Evolutionary conservation across 108 stramenopile genomes (phyloP).

Genomic region (Skeletonema grethae): DNA sequence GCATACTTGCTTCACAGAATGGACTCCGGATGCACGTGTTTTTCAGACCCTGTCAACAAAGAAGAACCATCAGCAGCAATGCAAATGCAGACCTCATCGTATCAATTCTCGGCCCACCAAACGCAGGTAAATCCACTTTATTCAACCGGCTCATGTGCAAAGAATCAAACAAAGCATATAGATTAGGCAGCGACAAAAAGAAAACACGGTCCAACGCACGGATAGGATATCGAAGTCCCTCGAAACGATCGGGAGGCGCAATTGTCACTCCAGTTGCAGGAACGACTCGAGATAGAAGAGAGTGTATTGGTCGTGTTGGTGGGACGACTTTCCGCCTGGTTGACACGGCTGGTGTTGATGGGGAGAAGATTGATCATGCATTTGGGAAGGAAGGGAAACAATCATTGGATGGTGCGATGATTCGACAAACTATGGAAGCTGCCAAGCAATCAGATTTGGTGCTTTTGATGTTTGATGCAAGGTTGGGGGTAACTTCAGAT

Average conservation of each 20-base stretch:
- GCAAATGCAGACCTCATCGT: slow-evolving; percentile 51
- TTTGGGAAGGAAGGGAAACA: slow-evolving; percentile 36
- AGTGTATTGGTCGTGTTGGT: slow-evolving; percentile 83
- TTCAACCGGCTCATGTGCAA: slow-evolving; percentile 89
- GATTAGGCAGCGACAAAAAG: slow-evolving; percentile 58
- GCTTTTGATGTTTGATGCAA: slow-evolving; percentile 83
- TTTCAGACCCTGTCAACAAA: neutral
- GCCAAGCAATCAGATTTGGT: slow-evolving; percentile 72
- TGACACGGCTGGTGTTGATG: slow-evolving; percentile 94
- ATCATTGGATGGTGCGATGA: slow-evolving; percentile 70
- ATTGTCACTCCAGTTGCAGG: slow-evolving; percentile 84
- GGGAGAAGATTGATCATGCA: slow-evolving; percentile 70
- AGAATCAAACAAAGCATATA: slow-evolving; percentile 65
- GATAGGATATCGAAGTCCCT: slow-evolving; percentile 49
- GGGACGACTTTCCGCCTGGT: slow-evolving; percentile 78
- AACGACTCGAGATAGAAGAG: slow-evolving; percentile 89
- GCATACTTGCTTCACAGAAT: neutral
- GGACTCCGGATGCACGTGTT: neutral
- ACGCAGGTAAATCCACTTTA: slow-evolving; percentile 90
- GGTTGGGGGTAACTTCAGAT: slow-evolving; percentile 70
- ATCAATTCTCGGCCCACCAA: slow-evolving; percentile 87
- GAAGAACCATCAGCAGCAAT: slow-evolving; percentile 28
- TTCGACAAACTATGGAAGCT: slow-evolving; percentile 80
- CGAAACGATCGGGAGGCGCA: slow-evolving; percentile 63
- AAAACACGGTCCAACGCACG: slow-evolving; percentile 29